Conservation (phyloP, 768 basidiomycete genomes). For the Tulasnella sp. region DNA sequence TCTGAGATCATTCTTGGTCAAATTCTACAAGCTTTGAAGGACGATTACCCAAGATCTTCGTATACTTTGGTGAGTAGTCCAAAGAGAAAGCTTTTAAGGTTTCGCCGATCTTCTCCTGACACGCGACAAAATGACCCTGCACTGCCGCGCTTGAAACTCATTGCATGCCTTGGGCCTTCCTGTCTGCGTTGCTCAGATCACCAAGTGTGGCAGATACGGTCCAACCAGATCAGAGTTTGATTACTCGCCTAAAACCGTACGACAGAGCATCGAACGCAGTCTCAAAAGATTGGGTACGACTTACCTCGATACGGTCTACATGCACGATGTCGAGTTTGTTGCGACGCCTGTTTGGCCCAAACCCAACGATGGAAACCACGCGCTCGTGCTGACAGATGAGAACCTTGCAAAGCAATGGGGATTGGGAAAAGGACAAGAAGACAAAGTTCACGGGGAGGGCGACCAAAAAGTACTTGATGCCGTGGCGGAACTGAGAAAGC, state of each 20-base stretch:
- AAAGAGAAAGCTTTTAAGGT: conserved; percentile 7
- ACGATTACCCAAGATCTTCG: conserved; percentile 71
- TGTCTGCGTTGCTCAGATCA: conserved; percentile 51
- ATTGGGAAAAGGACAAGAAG: conserved; percentile 55
- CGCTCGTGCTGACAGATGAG: conserved; percentile 46
- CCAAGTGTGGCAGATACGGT: conserved; percentile 82
- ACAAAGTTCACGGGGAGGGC: conserved; percentile 57
- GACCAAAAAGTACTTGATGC: conserved; percentile 71
- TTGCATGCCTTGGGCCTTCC: not conserved
- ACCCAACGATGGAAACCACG: conserved; percentile 52
- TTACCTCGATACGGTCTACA: conserved; percentile 75
- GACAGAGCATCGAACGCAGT: conserved; percentile 62
- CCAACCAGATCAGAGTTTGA: conserved; percentile 51
- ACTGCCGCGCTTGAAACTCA: not conserved
- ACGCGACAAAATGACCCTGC: not conserved
- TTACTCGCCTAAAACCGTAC: conserved; percentile 64
- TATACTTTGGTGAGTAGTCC: conserved; percentile 60
- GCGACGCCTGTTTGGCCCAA: conserved; percentile 49
- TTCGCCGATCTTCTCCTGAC: not conserved
- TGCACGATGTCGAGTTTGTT: conserved; percentile 84
- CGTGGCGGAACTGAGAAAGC: conserved; percentile 56
- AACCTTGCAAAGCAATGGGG: conserved; percentile 62
- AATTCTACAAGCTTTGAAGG: conserved; percentile 51
- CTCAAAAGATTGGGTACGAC: conserved; percentile 65
- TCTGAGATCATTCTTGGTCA: conserved; percentile 76